A percentile compares a stretch with the other conserved stretches of the same genome.
Evolutionary conservation across 202 grass and related monocot genomes (phyloP).

Genomic region (Elaeis oleifera): DNA sequence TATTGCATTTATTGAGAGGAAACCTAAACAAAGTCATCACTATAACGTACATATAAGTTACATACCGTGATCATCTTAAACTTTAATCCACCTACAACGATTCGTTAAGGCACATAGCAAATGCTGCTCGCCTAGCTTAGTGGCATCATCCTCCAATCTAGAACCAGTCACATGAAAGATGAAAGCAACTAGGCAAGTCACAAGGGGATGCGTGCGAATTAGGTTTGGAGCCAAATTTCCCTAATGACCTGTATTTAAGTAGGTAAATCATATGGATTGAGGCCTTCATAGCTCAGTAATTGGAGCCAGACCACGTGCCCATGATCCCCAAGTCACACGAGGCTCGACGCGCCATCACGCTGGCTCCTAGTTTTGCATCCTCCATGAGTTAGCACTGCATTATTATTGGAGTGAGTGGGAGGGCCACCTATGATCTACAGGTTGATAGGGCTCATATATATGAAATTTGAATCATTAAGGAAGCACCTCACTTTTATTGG

Average conservation of each 20-base stretch:
- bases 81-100: neutral
- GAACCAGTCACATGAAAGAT: neutral
- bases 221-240: slow-evolving; percentile 1
- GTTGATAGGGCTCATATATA: neutral
- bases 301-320: neutral
- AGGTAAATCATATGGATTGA: neutral
- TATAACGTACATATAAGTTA: neutral
- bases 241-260: neutral
- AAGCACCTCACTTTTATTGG: no score
- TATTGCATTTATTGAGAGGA: no score
- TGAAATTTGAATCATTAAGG: no score
- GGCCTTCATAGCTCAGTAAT: neutral
- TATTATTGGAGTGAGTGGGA: neutral
- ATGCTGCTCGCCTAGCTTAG: neutral
- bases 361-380: neutral
- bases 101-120: neutral
- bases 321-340: neutral
- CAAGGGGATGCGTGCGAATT: neutral
- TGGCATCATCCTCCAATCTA: neutral
- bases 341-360: neutral
- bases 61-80: neutral
- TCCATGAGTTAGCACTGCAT: neutral
- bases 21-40: neutral
- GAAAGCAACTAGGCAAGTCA: neutral
- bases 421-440: neutral